Percentiles rank a stretch among this genome's conserved stretches.
Evolutionary conservation across 805 yeast species (phyloP).

Genomic region (Saturnispora kantuleensis): DNA sequence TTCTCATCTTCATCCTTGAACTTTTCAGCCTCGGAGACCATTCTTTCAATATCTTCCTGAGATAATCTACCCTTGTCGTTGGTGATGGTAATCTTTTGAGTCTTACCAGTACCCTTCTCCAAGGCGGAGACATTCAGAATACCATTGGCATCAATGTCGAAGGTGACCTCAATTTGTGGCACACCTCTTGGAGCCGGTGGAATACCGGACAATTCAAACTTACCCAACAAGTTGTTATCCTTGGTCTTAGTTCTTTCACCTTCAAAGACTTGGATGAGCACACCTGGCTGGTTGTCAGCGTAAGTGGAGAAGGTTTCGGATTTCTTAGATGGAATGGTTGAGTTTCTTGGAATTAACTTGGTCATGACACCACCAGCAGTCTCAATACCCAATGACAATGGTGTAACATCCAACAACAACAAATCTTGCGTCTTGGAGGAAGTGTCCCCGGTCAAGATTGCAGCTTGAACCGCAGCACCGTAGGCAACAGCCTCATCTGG

Average conservation of each 20-base stretch:
- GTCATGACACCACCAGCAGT: slow-evolving; percentile 99
- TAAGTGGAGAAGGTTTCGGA: slow-evolving; percentile 94
- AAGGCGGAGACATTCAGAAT: slow-evolving; percentile 92
- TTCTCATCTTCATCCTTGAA: slow-evolving; percentile 93
- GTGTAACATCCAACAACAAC: slow-evolving; percentile 91
- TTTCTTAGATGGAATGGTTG: slow-evolving; percentile 95
- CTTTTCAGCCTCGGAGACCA: slow-evolving; percentile 97
- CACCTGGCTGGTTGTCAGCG: slow-evolving; percentile 99
- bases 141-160: slow-evolving; percentile 96
- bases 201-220: slow-evolving; percentile 91
- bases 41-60: slow-evolving; percentile 94
- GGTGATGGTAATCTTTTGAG: slow-evolving; percentile 94
- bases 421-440: slow-evolving; percentile 91
- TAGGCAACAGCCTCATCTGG: slow-evolving; percentile 99
- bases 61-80: slow-evolving; percentile 98
- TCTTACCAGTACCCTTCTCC: slow-evolving; percentile 98
- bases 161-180: slow-evolving; percentile 96
- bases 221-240: slow-evolving; percentile 95
- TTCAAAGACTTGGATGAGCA: slow-evolving; percentile 90
- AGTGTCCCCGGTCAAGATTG: slow-evolving; percentile 90
- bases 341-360: slow-evolving; percentile 95
- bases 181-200: slow-evolving; percentile 99
- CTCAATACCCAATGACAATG: slow-evolving; percentile 94
- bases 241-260: slow-evolving; percentile 97
- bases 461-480: slow-evolving; percentile 99